A percentile compares a stretch with the other conserved stretches of the same genome.
phyloP scores from a whole-genome alignment of 345 rosid species.

The Lenwebbia sp. region DNA sequence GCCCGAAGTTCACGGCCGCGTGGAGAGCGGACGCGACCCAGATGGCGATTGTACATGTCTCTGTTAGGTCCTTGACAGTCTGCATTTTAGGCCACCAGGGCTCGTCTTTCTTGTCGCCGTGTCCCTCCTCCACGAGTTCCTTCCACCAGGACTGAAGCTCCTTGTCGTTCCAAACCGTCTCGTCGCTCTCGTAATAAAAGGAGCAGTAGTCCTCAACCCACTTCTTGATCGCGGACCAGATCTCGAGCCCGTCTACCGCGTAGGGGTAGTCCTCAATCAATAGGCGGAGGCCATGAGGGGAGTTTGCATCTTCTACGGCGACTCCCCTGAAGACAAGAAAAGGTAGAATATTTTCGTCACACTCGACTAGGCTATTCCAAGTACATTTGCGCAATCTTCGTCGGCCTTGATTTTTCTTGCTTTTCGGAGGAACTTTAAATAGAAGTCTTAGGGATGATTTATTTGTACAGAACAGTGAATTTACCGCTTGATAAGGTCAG shows the following conservation, averaged over 20 bases:
- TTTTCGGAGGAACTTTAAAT: too few relatives aligned
- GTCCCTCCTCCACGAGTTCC: constrained; percentile 18
- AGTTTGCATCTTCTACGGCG: background rate
- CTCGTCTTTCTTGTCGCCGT: constrained; percentile 28
- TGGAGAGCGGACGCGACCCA: background rate
- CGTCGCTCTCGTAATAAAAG: constrained; percentile 13
- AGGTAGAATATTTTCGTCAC: background rate
- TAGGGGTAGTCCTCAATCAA: constrained; percentile 20
- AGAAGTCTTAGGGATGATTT: too few relatives aligned
- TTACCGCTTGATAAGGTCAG: constrained; percentile 34
- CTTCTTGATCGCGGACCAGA: constrained; percentile 19
- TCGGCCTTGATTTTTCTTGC: too few relatives aligned
- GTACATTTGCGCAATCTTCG: too few relatives aligned
- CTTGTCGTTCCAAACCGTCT: background rate
- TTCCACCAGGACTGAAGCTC: constrained; percentile 38
- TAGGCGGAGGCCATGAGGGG: background rate
- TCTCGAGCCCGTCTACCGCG: constrained; percentile 28
- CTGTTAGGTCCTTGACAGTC: background rate
- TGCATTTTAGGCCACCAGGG: constrained; percentile 26
- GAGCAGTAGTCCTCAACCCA: constrained; percentile 20
- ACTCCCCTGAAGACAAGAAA: background rate
- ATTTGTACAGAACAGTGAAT: too few relatives aligned
- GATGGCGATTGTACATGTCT: background rate
- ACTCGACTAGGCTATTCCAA: background rate
- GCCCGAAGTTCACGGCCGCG: constrained; percentile 2